Evolutionary conservation across 352 stramenopile genomes (phyloP), one percentile per base, ranked within the genome.

Genomic region (Paralagenidium karlingii): DNA sequence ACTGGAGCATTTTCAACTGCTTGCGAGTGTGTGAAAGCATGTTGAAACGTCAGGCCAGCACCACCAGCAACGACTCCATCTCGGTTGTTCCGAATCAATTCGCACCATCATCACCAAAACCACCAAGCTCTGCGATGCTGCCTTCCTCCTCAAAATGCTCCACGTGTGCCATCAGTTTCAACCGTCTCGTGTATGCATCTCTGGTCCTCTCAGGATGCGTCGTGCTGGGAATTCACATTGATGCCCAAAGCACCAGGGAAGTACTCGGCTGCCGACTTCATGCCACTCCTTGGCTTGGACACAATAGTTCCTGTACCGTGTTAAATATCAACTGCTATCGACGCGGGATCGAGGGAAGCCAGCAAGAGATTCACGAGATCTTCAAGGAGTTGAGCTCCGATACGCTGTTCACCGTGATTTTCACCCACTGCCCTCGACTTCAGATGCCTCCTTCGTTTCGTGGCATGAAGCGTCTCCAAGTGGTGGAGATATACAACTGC

Each of bases 311-410:
- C 24, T 64, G 55, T 15, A 46, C 42, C 8, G 50, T 42, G 11
- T 48, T 40, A 8, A 31, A 50, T 26, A 41, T 51, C 36, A 51
- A 64, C 29, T 64, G 51, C 26, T 32, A 43, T 26, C 24, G n/a
- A 1, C 27, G 32, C 18, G 34, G 49, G 11, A 19, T 40, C 5
- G 34, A 34, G 9, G 12, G 29, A 9, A 16, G 28, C 6, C n/a
- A 11, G 2, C 16, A 24, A 5, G 22, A 49, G 28, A 32, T 58
- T 16, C 34, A 30, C 2, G 5, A 7, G 1, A 26, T 25, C 9
- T 39, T 58, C 2, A 7, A 18, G 1, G 12, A 12, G 5, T 40
- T 45, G 5, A 30, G 45, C 21, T 24, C 22, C 8, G 16, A 31
- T 5, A 44, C 33, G n/a, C 34, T 58, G 5, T 24, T 38, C 16